A percentile compares a stretch with the other conserved stretches of the same genome.
Conservation (phyloP, 2,329 filamentous ascomycete species). For the Ceratocystis eucalypticola region DNA sequence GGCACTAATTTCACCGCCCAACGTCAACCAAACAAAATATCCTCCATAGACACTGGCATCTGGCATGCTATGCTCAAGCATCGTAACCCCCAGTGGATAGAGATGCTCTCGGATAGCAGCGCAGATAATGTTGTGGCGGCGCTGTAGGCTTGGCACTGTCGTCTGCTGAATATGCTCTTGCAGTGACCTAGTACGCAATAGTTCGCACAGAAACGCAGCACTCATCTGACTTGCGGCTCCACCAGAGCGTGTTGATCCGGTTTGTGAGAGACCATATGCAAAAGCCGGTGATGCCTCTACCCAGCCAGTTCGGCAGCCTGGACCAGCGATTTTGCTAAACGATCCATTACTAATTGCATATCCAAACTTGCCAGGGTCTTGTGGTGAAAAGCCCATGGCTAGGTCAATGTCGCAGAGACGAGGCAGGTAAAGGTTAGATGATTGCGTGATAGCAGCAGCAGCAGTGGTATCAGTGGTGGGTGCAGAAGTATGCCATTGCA, state of each 20-base stretch:
- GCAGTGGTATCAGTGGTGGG: constrained; percentile 12
- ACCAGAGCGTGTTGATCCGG: constrained; percentile 41
- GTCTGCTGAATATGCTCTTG: constrained; percentile 31
- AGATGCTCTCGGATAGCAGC: constrained; percentile 46
- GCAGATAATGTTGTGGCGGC: constrained; percentile 39
- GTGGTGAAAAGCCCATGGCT: constrained; percentile 41
- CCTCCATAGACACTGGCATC: constrained; percentile 51
- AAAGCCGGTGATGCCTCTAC: constrained; percentile 53
- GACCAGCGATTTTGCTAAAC: constrained; percentile 77
- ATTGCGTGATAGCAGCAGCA: constrained; percentile 18
- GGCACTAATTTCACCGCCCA: constrained; percentile 40
- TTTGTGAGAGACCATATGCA: constrained; percentile 37
- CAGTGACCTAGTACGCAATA: constrained; percentile 34
- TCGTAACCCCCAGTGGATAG: constrained; percentile 44
- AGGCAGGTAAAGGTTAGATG: constrained; percentile 44
- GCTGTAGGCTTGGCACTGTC: constrained; percentile 34
- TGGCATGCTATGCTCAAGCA: constrained; percentile 29
- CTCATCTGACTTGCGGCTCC: constrained; percentile 44
- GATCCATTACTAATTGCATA: constrained; percentile 75
- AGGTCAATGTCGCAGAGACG: constrained; percentile 69
- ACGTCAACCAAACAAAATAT: constrained; percentile 70
- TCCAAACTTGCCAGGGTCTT: constrained; percentile 47
- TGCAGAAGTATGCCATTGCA: constrained; percentile 54
- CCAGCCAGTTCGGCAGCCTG: constrained; percentile 81
- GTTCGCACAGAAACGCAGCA: constrained; percentile 37